Base-by-base conservation (phyloP, 2,329 filamentous ascomycete species). In the Hymenoscyphus albidus region DNA sequence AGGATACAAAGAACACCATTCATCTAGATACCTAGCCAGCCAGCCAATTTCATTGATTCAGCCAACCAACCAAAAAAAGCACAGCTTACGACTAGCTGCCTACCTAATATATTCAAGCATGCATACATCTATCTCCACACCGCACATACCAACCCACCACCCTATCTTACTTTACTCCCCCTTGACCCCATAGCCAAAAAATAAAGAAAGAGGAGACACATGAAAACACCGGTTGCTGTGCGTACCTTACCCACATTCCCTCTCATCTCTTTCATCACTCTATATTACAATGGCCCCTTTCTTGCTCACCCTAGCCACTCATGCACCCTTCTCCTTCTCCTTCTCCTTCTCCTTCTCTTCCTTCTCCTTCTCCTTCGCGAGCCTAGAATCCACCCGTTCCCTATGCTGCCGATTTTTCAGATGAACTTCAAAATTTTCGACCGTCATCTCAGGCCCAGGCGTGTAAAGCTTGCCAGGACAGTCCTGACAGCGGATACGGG, bases 391-490 rank as follows among this genome's bases (percentile, higher is more conserved):
- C 10, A 93, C 91, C 71, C 85, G 85, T 70, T 91, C 87, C 71
- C 88, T 85, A 76, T 99, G 95, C 61, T 84, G 81, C 55, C 90
- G 86, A 77, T 97, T 97, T 77, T 89, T 91, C 59, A 98, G 81
- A 79, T 99, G 95, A 1, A 96, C 87, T 78, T 97, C 92, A 68
- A 99, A 99, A 74, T 97, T 96, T 57, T 88, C 88, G 5, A 94
- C 91, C 2, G 92, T 93, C 75, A 85, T 90, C 31, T 89, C 92
- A 0, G 93, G 92, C 0, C 93, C 91, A 0, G 93, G 92, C 0
- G 93, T 97, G 77, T 99, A 99, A 12, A 97, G 81, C 77, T 97
- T 98, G 38, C 92, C 92, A 0, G 92, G 92, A 75, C 95, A 98
- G 76, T 99, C 95, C 58, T 89, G 86, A 76, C 95, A 99, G 65